phyloP scores from a whole-genome alignment of 2,329 filamentous ascomycete species.

The Epichloe gansuensis region DNA sequence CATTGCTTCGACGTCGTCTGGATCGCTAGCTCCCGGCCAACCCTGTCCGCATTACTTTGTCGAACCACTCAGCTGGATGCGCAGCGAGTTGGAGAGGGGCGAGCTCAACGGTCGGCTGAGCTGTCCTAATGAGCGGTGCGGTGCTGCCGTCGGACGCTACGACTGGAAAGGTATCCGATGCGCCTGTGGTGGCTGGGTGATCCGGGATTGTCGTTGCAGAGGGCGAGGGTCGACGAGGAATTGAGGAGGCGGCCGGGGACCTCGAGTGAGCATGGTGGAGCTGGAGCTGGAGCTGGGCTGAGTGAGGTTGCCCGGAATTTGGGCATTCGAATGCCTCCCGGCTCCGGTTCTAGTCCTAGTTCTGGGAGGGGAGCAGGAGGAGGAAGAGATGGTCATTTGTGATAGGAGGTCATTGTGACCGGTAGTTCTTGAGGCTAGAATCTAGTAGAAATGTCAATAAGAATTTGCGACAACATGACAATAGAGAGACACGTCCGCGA shows the following conservation, averaged over 20 bases:
- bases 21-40: constrained; percentile 4
- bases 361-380: constrained; percentile 11
- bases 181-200: constrained; percentile 81
- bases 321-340: constrained; percentile 46
- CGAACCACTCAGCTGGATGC: constrained; percentile 94
- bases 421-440: too few species aligned
- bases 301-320: constrained; percentile 13
- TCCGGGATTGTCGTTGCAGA: constrained; percentile 82
- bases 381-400: background rate
- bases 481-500: too few species aligned
- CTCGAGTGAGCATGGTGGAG: too few species aligned
- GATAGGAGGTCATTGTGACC: background rate
- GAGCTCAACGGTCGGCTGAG: constrained; percentile 72
- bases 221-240: constrained; percentile 67
- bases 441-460: too few species aligned
- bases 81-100: constrained; percentile 65
- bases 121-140: constrained; percentile 70
- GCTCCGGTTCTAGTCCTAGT: constrained; percentile 12
- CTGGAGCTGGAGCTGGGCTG: constrained; percentile 10
- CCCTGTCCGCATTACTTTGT: constrained; percentile 78
- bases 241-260: constrained; percentile 14
- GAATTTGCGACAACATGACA: too few species aligned
- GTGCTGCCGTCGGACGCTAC: constrained; percentile 78
- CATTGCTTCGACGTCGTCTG: constrained; percentile 11
- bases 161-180: constrained; percentile 94